Conservation (phyloP, 2,329 filamentous ascomycete species). For the Juglanconis sp. region DNA sequence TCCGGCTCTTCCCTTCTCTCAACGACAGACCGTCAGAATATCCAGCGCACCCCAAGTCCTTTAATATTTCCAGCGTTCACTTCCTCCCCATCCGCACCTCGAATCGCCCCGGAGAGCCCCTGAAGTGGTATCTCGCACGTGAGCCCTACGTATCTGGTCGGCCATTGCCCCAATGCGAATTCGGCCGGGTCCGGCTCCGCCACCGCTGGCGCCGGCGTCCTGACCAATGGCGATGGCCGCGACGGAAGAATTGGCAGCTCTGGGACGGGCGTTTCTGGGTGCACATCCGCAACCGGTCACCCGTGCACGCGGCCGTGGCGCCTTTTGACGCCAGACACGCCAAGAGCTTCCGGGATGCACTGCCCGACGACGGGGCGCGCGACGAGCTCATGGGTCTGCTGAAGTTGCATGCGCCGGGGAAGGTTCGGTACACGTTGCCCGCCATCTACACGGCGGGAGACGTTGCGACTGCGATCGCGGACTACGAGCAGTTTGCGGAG, state of each 20-base stretch:
- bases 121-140: slow-evolving; percentile 44
- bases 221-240: slow-evolving; percentile 24
- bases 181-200: slow-evolving; percentile 16
- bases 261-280: slow-evolving; percentile 66
- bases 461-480: slow-evolving; percentile 23
- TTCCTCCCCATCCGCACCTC: slow-evolving; percentile 36
- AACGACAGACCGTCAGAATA: slow-evolving; percentile 14
- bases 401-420: slow-evolving; percentile 49
- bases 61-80: slow-evolving; percentile 46
- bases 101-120: slow-evolving; percentile 9
- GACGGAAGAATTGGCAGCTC: slow-evolving; percentile 34
- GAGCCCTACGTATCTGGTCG: slow-evolving; percentile 41
- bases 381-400: slow-evolving; percentile 41
- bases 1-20: slow-evolving; percentile 48
- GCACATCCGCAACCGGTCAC: slow-evolving; percentile 41
- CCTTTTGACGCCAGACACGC: slow-evolving; percentile 44
- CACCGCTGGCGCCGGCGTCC: slow-evolving; percentile 9
- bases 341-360: slow-evolving; percentile 45
- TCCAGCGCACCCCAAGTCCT: slow-evolving; percentile 28
- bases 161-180: slow-evolving; percentile 27
- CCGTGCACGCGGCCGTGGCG: slow-evolving; percentile 39
- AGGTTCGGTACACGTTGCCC: slow-evolving; percentile 53
- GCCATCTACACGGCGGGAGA: slow-evolving; percentile 48
- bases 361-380: slow-evolving; percentile 29
- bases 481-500: slow-evolving; percentile 20